Base-by-base conservation (phyloP, 2,329 filamentous ascomycete species). In the Ascochyta viciae-villosae region DNA sequence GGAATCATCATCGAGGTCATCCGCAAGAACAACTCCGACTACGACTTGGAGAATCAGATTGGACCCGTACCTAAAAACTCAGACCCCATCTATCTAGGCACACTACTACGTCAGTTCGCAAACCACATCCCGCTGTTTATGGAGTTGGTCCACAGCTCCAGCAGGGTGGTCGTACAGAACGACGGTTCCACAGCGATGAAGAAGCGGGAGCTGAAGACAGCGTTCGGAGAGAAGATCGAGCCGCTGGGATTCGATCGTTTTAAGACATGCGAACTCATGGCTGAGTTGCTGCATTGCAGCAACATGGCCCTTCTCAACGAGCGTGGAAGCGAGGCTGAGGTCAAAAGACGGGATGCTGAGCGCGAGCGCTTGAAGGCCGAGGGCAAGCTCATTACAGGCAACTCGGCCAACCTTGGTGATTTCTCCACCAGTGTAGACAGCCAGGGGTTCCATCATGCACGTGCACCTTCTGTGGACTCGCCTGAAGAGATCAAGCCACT, bases 221-320 rank as follows among this genome's bases (percentile, higher is more conserved):
- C 95, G 0, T 99, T 96, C 80, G 93, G 93, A 48, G 86, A 88
- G 41, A 91, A 89, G 74, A 93, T 99, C 48, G 92, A 98, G 75
- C 94, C 95, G 4, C 83, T 99, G 9, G 95, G 95, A 2, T 99
- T 99, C 72, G 95, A 99, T 76, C 85, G 95, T 19, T 99, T 99
- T 82, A 99, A 99, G 81, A 98, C 95, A 0, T 99, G 95, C 76
- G 95, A 99, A 77, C 82, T 99, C 57, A 98, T 99, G 95, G 95
- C 95, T 1, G 95, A 99, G 76, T 82, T 99, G 40, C 80, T 99
- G 35, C 95, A 99, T 76, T 99, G 95, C 77, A 98, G 94, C 75
- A 99, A 99, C 74, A 99, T 99, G 95, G 93, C 91, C 6, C 81
- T 99, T 33, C 80, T 99, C 63, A 99, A 99, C 72, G 93, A 98